Evolutionary conservation across 2,329 filamentous ascomycete genomes (phyloP), one percentile per base, ranked within the genome.

Genomic region (Metarhizium humberi): DNA sequence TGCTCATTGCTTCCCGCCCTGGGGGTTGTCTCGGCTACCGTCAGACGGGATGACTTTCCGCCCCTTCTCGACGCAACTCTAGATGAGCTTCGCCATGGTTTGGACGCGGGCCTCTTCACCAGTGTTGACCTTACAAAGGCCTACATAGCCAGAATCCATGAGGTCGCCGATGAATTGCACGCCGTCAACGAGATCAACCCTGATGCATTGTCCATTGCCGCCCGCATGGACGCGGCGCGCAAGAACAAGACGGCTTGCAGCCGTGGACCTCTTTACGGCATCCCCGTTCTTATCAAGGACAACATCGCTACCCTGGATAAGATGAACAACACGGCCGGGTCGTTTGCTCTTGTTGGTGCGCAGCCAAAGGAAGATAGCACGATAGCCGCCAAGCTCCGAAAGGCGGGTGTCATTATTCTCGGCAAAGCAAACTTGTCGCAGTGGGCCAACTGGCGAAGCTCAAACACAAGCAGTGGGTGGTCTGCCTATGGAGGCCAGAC

Each of bases 221-320:
- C 59, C 2, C 56, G 62, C 1, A 58, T 73, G 4, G 75, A 77
- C 52, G 54, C 30, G 1, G 57, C 7, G 59, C 65, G 56, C 36
- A 52, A 53, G 2, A 36, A 43, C 4, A 61, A 63, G 29, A 58
- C 42, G 16, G 42, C 58, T 5, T 48, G 30, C 16, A 48, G 32
- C 38, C 20, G 20, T 1, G 67, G 77, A 0, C 80, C 81, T 2
- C 71, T 86, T 0, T 82, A 87, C 63, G 84, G 85, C 6, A 75
- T 87, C 4, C 85, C 84, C 0, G 78, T 87, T 29, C 68, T 87
- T 5, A 73, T 87, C 69, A 88, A 88, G 66, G 80, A 85, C 68
- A 86, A 84, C 63, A 85, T 88, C 51, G 83, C 78, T 14, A 87
- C 84, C 0, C 65, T 69, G 2, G 83, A 87, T 63, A 66, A 73